Percentiles rank a stretch among this genome's conserved stretches.
These are phyloP conservation scores for Tylopilus sp. DNA, from an alignment of 1,284 basidiomycete genomes.

Conservation along the genomic window DNA sequence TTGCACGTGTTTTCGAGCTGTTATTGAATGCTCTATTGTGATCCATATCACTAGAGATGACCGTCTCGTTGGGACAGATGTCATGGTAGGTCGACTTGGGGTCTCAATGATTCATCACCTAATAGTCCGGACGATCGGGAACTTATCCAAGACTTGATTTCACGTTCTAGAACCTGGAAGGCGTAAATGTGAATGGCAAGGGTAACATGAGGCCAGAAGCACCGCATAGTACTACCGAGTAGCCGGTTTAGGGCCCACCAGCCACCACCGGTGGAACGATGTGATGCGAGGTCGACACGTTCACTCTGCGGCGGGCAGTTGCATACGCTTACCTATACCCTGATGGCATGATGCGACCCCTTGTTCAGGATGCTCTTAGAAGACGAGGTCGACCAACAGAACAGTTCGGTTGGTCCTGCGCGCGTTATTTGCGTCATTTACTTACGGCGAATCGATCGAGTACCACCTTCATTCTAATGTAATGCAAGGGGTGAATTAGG, in stretches of 20 bases:
- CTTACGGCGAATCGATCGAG: conserved; percentile 11
- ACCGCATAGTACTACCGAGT: conserved; percentile 18
- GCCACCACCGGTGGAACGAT: conserved; percentile 11
- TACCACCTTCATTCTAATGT: conserved; percentile 20
- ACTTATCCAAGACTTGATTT: conserved; percentile 9
- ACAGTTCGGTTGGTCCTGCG: conserved; percentile 8
- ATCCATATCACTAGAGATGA: conserved; percentile 1
- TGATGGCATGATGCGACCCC: conserved; percentile 6
- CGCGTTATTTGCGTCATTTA: conserved; percentile 13
- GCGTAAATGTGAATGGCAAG: conserved; percentile 25
- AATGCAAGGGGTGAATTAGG: conserved; percentile 20
- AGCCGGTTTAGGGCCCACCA: conserved; percentile 18
- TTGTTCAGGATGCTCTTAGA: conserved; percentile 13
- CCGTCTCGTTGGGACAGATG: neutral
- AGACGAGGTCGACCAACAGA: conserved; percentile 11
- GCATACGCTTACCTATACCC: conserved; percentile 15
- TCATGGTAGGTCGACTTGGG: conserved; percentile 12
- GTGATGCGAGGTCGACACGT: conserved; percentile 19
- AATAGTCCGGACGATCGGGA: conserved; percentile 25
- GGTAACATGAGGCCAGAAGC: conserved; percentile 31
- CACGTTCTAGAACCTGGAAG: conserved; percentile 27
- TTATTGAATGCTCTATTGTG: neutral
- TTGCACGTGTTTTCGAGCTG: conserved; percentile 1
- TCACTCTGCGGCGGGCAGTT: conserved; percentile 13
- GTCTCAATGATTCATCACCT: conserved; percentile 18